Base-by-base conservation (phyloP, 768 basidiomycete genomes). In the Tulasnella sp. region DNA sequence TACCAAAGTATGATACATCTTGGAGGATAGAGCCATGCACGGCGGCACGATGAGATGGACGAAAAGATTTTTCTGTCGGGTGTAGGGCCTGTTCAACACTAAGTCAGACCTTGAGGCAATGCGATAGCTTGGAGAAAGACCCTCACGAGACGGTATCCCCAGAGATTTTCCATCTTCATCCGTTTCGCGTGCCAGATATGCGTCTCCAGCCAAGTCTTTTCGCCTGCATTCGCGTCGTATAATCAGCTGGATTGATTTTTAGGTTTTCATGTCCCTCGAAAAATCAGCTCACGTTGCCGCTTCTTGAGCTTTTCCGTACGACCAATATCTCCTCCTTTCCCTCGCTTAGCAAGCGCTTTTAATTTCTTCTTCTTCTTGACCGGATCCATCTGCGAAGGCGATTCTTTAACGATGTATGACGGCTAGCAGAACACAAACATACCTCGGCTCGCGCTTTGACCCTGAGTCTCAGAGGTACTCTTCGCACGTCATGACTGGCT, bases 171-270 rank as follows among this genome's bases (percentile, higher is more conserved):
- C 94, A 98, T 97, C 62, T 85, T 82, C 83, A 94, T 94, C 4
- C 96, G 81, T 71, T 97, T 98, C 1, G 92, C 88, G 66, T 97
- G 94, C 91, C 92, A 98, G 19, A 98, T 71, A 69, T 99, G 96
- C 4, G 92, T 94, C 68, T 94, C 91, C 0, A 99, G 80, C 94
- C 94, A 98, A 11, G 78, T 73, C 69, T 97, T 97, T 63, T 87
- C 78, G 29, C 75, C 93, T 96, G 15, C 10, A 43, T 24, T 10
- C 10, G 17, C 19, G 15, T 7, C 15, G 27, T 1, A 30, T 15
- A 38, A 15, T 15, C 34, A 25, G 24, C 11, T 15, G 19, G 2
- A 19, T 38, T 15, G 15, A 15, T 38, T 29, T 30, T 30, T 5
- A 7, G n/a, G n/a, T 53, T 55, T 55, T 29, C 29, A 41, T 15